These are phyloP conservation scores for Alternaria arbusti DNA, from an alignment of 2,329 filamentous ascomycete genomes.

Conservation along the genomic window DNA sequence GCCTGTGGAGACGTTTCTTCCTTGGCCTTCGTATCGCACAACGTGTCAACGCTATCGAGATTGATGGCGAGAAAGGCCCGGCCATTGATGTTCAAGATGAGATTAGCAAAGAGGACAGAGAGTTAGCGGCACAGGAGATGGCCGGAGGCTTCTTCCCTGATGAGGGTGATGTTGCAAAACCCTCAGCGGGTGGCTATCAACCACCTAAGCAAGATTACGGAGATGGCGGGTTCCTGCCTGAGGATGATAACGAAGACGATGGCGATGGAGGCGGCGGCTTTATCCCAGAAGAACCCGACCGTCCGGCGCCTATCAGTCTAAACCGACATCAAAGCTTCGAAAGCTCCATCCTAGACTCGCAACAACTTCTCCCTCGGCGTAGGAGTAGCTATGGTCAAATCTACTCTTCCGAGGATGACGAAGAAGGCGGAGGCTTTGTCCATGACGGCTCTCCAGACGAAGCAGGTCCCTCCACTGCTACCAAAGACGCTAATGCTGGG, in stretches of 20 bases:
- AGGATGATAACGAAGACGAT: background rate
- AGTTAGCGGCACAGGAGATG: slow-evolving; percentile 34
- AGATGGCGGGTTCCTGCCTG: slow-evolving; percentile 25
- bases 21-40: slow-evolving; percentile 73
- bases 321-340: slow-evolving; percentile 47
- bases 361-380: slow-evolving; percentile 32
- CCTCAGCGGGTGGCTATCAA: slow-evolving; percentile 21
- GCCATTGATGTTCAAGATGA: slow-evolving; percentile 37
- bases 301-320: slow-evolving; percentile 8
- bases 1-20: slow-evolving; percentile 66
- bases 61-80: slow-evolving; percentile 40
- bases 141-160: slow-evolving; percentile 55
- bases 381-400: slow-evolving; percentile 32
- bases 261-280: slow-evolving; percentile 28
- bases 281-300: slow-evolving; percentile 20
- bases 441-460: slow-evolving; percentile 15
- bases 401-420: slow-evolving; percentile 34
- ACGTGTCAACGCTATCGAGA: slow-evolving; percentile 66
- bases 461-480: background rate
- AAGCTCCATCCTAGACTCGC: slow-evolving; percentile 35
- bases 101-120: slow-evolving; percentile 39
- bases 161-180: slow-evolving; percentile 53
- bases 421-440: slow-evolving; percentile 23
- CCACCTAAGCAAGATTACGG: slow-evolving; percentile 16
- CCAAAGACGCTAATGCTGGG: slow-evolving; percentile 37